Evolutionary conservation across 805 yeast species (phyloP).

Genomic region (Saccharomycopsis babjevae): DNA sequence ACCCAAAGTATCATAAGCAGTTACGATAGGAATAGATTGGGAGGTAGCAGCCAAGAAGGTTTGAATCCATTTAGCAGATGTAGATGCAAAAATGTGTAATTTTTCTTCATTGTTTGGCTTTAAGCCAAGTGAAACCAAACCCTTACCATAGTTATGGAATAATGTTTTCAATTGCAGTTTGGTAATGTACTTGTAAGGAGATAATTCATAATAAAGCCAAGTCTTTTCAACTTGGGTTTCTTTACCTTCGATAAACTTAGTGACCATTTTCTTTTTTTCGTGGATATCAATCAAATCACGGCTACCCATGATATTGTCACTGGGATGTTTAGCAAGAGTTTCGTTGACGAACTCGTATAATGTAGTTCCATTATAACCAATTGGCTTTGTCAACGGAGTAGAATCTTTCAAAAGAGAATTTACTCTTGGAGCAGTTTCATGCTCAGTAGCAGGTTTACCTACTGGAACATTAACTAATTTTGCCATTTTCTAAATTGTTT

Average conservation of each 20-base stretch:
- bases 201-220: conserved; percentile 78
- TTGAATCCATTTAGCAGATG: conserved; percentile 88
- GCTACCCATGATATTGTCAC: conserved; percentile 57
- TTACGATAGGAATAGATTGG: conserved; percentile 78
- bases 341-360: conserved; percentile 61
- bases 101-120: conserved; percentile 48
- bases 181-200: conserved; percentile 58
- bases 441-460: conserved; percentile 54
- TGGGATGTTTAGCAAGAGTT: conserved; percentile 47
- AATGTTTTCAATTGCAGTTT: conserved; percentile 45
- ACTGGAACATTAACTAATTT: conserved; percentile 41
- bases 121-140: conserved; percentile 66
- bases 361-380: conserved; percentile 52
- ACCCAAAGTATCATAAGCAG: conserved; percentile 94
- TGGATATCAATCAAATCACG: conserved; percentile 69
- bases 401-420: conserved; percentile 39
- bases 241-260: conserved; percentile 71
- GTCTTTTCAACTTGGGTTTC: conserved; percentile 63
- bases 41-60: conserved; percentile 68
- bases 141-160: conserved; percentile 55
- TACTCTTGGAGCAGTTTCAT: conserved; percentile 80
- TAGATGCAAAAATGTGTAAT: conserved; percentile 78
- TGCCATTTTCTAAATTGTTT: conserved; percentile 1
- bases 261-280: conserved; percentile 62
- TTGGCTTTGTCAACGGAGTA: conserved; percentile 49